A percentile compares a stretch with the other conserved stretches of the same genome.
These are phyloP conservation scores for Xylona heveae DNA, from an alignment of 495 filamentous ascomycete genomes.

Conservation along the genomic window DNA sequence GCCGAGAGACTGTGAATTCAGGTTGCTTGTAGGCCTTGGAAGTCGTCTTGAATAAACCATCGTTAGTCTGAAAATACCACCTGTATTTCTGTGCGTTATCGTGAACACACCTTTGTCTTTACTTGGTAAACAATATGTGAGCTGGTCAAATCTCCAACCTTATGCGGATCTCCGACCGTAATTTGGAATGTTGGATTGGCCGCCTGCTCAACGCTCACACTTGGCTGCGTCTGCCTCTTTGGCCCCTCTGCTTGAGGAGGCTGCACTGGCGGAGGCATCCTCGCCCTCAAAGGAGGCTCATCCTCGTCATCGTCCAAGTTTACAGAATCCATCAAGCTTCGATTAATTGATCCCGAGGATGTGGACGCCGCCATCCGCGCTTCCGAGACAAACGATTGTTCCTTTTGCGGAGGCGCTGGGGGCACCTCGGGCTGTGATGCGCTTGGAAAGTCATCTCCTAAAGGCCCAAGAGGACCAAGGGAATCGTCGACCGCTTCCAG, in stretches of 20 bases:
- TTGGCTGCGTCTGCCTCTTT: constrained; percentile 47
- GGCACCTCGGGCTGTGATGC: constrained; percentile 36
- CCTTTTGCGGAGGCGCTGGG: constrained; percentile 79
- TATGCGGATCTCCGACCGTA: constrained; percentile 85
- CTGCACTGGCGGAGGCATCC: constrained; percentile 57
- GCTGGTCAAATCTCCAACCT: constrained; percentile 88
- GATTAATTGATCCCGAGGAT: constrained; percentile 24
- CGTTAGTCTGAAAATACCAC: background rate
- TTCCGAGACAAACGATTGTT: constrained; percentile 32
- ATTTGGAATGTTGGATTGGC: constrained; percentile 85
- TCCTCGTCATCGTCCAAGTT: constrained; percentile 42
- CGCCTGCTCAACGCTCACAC: constrained; percentile 73
- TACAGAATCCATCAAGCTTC: constrained; percentile 36
- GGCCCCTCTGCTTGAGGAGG: constrained; percentile 21
- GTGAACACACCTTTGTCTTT: constrained; percentile 51
- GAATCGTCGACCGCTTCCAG: constrained; percentile 81
- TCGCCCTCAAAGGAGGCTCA: constrained; percentile 25
- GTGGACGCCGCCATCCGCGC: constrained; percentile 27
- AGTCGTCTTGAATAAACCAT: constrained; percentile 54
- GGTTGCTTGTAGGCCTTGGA: constrained; percentile 85
- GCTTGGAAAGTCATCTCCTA: constrained; percentile 35
- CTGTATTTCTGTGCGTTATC: background rate
- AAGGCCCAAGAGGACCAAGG: constrained; percentile 77
- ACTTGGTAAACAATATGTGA: constrained; percentile 97
- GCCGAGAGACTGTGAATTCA: constrained; percentile 77